These are phyloP conservation scores for Aspergillus carlsbadensis DNA, from an alignment of 495 filamentous ascomycete genomes.

Conservation along the genomic window DNA sequence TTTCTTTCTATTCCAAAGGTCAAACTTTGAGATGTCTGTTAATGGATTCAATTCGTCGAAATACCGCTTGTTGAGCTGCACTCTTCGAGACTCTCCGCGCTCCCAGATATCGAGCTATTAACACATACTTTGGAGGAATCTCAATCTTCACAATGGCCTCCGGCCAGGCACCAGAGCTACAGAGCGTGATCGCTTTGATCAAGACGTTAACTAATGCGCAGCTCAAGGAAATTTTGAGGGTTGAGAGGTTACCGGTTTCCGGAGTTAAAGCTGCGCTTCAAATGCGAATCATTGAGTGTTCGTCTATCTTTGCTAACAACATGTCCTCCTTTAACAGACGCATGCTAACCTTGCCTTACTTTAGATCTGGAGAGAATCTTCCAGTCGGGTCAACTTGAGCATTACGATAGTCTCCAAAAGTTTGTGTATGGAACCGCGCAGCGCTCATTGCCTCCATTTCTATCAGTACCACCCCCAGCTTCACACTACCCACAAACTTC, in stretches of 20 bases:
- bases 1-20: background rate
- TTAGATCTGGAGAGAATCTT: constrained; percentile 39
- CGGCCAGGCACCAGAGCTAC: constrained; percentile 36
- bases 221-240: constrained; percentile 70
- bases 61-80: constrained; percentile 10
- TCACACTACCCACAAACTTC: constrained; percentile 26
- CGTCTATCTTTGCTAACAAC: constrained; percentile 45
- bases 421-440: constrained; percentile 32
- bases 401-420: constrained; percentile 33
- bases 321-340: no score
- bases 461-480: constrained; percentile 22
- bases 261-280: constrained; percentile 83
- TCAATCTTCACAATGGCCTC: constrained; percentile 44
- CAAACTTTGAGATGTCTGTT: constrained; percentile 25
- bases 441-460: constrained; percentile 24
- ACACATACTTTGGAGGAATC: background rate
- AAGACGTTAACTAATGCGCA: constrained; percentile 67
- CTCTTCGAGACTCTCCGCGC: constrained; percentile 13
- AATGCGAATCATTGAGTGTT: constrained; percentile 71
- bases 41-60: constrained; percentile 15
- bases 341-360: background rate
- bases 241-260: constrained; percentile 66
- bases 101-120: background rate
- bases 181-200: constrained; percentile 43
- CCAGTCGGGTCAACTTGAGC: constrained; percentile 31